Evolutionary conservation across 2,329 filamentous ascomycete species (phyloP).

Genomic region (Colletotrichum horii): DNA sequence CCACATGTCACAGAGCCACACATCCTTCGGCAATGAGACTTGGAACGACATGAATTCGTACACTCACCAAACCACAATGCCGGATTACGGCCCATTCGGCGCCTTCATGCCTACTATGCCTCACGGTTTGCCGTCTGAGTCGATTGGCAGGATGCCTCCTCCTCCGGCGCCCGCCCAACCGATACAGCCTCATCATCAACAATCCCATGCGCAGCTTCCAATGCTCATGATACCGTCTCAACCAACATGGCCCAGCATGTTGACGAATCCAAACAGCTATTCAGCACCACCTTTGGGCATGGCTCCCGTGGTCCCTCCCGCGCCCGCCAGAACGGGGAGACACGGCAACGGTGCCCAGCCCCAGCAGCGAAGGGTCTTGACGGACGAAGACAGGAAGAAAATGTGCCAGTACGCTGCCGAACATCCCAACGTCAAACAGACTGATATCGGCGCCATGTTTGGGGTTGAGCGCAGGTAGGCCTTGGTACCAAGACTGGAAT

Average conservation of each 20-base stretch:
- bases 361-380: slow-evolving; percentile 85
- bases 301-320: slow-evolving; percentile 57
- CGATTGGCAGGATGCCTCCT: slow-evolving; percentile 59
- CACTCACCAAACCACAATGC: slow-evolving; percentile 68
- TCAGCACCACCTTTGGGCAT: slow-evolving; percentile 64
- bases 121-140: slow-evolving; percentile 54
- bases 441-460: slow-evolving; percentile 94
- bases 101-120: slow-evolving; percentile 60
- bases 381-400: slow-evolving; percentile 83
- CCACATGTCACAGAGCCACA: slow-evolving; percentile 37
- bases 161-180: slow-evolving; percentile 58
- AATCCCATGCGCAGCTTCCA: slow-evolving; percentile 59
- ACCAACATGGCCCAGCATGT: slow-evolving; percentile 79
- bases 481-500: neutral
- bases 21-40: slow-evolving; percentile 48
- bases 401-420: slow-evolving; percentile 97
- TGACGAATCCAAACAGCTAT: slow-evolving; percentile 73
- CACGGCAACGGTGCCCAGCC: slow-evolving; percentile 52
- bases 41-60: slow-evolving; percentile 67
- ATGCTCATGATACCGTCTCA: slow-evolving; percentile 75
- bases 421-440: slow-evolving; percentile 90
- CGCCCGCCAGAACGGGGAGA: slow-evolving; percentile 55
- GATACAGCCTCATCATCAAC: slow-evolving; percentile 36
- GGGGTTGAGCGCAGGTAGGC: slow-evolving; percentile 95
- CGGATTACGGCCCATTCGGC: slow-evolving; percentile 65